Base-by-base conservation (phyloP, 306 rosid genomes). In the Quercus aquifolioides region DNA sequence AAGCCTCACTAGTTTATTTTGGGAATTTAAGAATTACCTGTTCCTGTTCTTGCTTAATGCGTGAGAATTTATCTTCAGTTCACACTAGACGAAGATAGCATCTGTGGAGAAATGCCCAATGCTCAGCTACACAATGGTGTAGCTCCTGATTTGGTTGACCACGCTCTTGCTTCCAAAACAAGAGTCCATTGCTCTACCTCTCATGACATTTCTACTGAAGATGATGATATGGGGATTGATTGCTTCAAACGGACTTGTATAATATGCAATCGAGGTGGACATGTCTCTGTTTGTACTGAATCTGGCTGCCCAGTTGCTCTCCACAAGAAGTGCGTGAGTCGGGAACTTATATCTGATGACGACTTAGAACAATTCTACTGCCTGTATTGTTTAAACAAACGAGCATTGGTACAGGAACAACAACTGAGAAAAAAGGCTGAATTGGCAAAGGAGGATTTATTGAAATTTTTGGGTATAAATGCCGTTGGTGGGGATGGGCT, bases 381-480 rank as follows among this genome's bases (percentile, higher is more conserved):
- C 69, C 91, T 94, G 18, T 84, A 92, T 71, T 94, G 98, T 73
- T 81, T 83, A 31, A 84, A 85, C 81, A 91, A 84, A 75, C 84
- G 78, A 4, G 84, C 82, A 4, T 21, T 80, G 25, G 25, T 23
- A 15, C 79, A 30, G 54, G 70, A 76, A 26, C 78, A 13, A 41
- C 80, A 78, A 59, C 15, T 84, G 74, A 87, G 83, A 81, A 80
- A 79, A 62, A 91, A 80, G 62, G 86, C 80, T 6, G 13, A 82
- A 77, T 11, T 18, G 4, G 90, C 91, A 0, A 92, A 85, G 87
- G 78, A 78, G 55, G 81, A 78, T 10, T 79, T 94, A 79, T 81
- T 81, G 5, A 65, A 41, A 71, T 92, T 90, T 62, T 73, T 92
- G 57, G 87, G 74, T 21, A 41, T 19, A 11, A 74, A 52, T 64